A percentile compares a stretch with the other conserved stretches of the same genome.
Conservation (phyloP, 2,329 filamentous ascomycete genomes). For the Fusarium buharicum region DNA sequence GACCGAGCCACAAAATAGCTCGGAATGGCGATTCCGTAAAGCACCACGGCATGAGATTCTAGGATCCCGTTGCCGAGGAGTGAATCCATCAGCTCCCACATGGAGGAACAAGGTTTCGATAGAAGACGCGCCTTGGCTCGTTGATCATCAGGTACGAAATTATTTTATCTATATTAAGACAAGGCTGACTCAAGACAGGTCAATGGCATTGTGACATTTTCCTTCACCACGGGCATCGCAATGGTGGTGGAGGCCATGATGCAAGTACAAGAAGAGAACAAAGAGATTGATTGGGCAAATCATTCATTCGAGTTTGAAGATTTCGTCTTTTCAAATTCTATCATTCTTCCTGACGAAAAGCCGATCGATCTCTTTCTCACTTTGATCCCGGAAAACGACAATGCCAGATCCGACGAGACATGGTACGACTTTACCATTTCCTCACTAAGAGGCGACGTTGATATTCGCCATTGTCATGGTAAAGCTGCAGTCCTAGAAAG, state of each 20-base stretch:
- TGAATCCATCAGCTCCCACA: constrained; percentile 40
- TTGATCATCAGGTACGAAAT: constrained; percentile 39
- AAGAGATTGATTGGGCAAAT: constrained; percentile 34
- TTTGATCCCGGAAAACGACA: constrained; percentile 32
- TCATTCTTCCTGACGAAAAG: constrained; percentile 39
- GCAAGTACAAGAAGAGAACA: constrained; percentile 39
- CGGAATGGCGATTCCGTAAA: constrained; percentile 41
- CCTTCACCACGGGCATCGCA: constrained; percentile 40
- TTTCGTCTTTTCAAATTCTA: constrained; percentile 42
- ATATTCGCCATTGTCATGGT: constrained; percentile 39
- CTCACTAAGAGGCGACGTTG: constrained; percentile 39
- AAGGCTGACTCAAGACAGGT: constrained; percentile 29
- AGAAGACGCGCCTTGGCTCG: constrained; percentile 41
- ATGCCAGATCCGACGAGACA: constrained; percentile 27
- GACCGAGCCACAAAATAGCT: constrained; percentile 39
- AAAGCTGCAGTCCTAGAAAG: constrained; percentile 30
- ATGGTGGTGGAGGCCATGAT: constrained; percentile 42
- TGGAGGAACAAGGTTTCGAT: constrained; percentile 43
- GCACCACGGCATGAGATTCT: constrained; percentile 39
- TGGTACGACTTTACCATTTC: constrained; percentile 43
- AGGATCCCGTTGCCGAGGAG: constrained; percentile 39
- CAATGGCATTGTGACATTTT: constrained; percentile 40
- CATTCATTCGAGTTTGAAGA: constrained; percentile 39
- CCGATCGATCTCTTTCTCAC: constrained; percentile 40
- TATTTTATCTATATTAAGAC: not conserved